These are phyloP conservation scores for Spiraea crenata DNA, from an alignment of 331 rosid genomes.

Conservation along the genomic window DNA sequence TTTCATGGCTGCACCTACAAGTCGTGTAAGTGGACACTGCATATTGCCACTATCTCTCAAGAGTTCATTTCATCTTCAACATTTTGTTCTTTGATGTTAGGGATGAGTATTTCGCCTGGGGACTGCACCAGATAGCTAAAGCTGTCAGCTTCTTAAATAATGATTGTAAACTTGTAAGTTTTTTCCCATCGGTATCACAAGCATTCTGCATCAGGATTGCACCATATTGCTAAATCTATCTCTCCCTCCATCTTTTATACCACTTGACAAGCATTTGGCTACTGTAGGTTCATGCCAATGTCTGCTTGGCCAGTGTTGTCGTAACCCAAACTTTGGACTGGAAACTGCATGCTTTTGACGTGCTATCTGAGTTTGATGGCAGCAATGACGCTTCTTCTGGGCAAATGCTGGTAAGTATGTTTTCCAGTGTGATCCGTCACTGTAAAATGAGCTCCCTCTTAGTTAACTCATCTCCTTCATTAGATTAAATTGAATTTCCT, in stretches of 20 bases:
- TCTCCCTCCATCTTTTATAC: not conserved
- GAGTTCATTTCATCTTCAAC: slow-evolving; percentile 7
- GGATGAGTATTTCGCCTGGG: slow-evolving; percentile 98
- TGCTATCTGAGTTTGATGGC: slow-evolving; percentile 83
- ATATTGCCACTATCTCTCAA: slow-evolving; percentile 8
- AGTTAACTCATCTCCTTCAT: not conserved
- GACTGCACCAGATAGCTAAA: slow-evolving; percentile 86
- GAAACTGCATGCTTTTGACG: slow-evolving; percentile 98
- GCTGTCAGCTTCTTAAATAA: slow-evolving; percentile 98
- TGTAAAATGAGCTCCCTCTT: not conserved
- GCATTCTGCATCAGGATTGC: not conserved
- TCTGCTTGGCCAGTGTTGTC: slow-evolving; percentile 91
- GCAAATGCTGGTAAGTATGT: slow-evolving; percentile 75
- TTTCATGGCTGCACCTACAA: not conserved
- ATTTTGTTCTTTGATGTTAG: slow-evolving; percentile 37
- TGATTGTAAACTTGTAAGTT: slow-evolving; percentile 95
- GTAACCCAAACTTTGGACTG: slow-evolving; percentile 95
- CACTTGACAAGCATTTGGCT: slow-evolving; percentile 12
- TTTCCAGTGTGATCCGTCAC: slow-evolving; percentile 6
- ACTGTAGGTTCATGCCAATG: slow-evolving; percentile 87
- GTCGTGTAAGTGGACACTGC: slow-evolving; percentile 16
- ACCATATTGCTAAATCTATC: not conserved
- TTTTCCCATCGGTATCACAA: not conserved
- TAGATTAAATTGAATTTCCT: not conserved
- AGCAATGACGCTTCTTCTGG: slow-evolving; percentile 65